Base-by-base conservation (phyloP, 768 basidiomycete species). In the Boletus huronensis region DNA sequence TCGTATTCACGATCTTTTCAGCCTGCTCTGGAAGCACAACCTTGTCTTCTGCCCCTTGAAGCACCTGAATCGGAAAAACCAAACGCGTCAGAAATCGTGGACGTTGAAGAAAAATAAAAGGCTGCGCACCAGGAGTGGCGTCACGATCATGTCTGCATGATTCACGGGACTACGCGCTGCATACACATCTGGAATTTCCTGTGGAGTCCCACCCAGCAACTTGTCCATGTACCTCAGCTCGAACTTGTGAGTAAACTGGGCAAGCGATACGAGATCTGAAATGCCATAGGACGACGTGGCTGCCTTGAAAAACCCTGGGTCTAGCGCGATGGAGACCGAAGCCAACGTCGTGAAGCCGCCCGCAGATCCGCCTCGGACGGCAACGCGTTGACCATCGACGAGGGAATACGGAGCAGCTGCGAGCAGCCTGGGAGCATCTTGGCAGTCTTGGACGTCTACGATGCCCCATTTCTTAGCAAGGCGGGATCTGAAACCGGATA, bases 1-100 rank as follows among this genome's bases (percentile, higher is more conserved):
- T 65, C 55, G 57, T 67, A 17, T 64, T 58, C 47, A 72, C 68
- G 32, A 71, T 73, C 6, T 59, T 61, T 45, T 65, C 55, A 0
- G 88, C 79, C 62, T 91, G 88, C 17, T 74, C 77, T 3, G 83
- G 85, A 0, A 82, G 88, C 0, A 91, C 90, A 31, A 88, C 77
- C 55, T 70, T 72, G 66, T 88, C 86, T 1, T 75, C 65, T 1
- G 77, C 72, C 8, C 87, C 87, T 72, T 90, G 87, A n/a, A 89
- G 70, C 21, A 88, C 79, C 87, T 88, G 51, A 41, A 45, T 6
- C 21, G 57, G 42, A 34, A 62, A 54, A 19, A 49, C 63, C 23
- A 57, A 57, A 16, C 32, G 29, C 14, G 42, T 45, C 44, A 32
- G 36, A 26, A 23, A 35, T 13, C 41, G 21, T 39, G 11, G 17